Conservation (phyloP, 495 filamentous ascomycete species). For the Xylaria intraflava region DNA sequence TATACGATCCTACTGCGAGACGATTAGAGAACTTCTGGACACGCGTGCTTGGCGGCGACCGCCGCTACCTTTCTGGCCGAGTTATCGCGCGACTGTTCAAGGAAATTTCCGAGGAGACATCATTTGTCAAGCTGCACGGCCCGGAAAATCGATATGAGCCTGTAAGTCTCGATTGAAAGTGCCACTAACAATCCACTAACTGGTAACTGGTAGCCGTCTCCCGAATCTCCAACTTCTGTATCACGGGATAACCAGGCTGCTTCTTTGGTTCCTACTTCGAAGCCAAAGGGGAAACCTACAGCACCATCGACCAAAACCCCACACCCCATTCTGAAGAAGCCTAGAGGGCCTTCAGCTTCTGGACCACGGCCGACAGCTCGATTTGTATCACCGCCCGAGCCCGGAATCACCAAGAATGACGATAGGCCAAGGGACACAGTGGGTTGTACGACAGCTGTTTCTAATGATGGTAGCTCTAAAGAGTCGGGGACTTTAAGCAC, state of each 20-base stretch:
- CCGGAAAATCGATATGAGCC: constrained; percentile 39
- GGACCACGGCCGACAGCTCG: constrained; percentile 46
- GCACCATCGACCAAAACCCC: constrained; percentile 21
- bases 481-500: constrained; percentile 18
- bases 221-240: constrained; percentile 15
- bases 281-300: constrained; percentile 12
- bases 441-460: constrained; percentile 22
- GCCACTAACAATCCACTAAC: not conserved
- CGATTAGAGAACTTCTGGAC: constrained; percentile 53
- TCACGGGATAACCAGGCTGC: constrained; percentile 8
- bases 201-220: constrained; percentile 18
- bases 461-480: constrained; percentile 16
- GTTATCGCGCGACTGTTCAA: constrained; percentile 42
- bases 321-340: constrained; percentile 49
- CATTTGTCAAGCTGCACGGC: constrained; percentile 41
- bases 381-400: constrained; percentile 42
- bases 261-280: constrained; percentile 10
- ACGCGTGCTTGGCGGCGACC: constrained; percentile 49
- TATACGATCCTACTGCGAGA: constrained; percentile 46
- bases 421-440: constrained; percentile 15
- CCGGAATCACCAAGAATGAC: constrained; percentile 30
- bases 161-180: constrained; percentile 23
- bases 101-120: constrained; percentile 43
- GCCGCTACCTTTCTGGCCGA: constrained; percentile 37
- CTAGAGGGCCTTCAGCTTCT: constrained; percentile 43